A percentile compares a stretch with the other conserved stretches of the same genome.
Evolutionary conservation across 306 rosid species (phyloP).

Genomic region (Vigna angularis): DNA sequence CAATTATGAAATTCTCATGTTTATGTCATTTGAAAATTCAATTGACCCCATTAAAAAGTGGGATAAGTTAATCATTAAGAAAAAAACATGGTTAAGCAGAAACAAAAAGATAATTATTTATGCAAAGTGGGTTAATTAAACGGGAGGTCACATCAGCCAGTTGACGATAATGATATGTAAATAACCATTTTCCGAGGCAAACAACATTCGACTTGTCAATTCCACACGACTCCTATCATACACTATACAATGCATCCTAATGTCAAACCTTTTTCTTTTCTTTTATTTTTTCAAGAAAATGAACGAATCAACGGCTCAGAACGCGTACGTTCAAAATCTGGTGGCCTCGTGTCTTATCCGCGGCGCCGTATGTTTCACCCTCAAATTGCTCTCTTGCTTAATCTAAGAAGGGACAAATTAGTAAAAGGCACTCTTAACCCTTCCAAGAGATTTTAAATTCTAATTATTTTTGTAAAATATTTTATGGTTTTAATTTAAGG

Average conservation of each 20-base stretch:
- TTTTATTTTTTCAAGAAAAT: neutral
- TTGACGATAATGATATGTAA: neutral
- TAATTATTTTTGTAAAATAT: too few relatives aligned
- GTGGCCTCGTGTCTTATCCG: neutral
- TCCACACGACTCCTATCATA: neutral
- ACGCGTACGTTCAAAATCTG: neutral
- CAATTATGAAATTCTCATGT: too few relatives aligned
- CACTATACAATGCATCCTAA: neutral
- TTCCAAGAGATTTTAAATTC: too few relatives aligned
- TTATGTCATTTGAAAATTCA: too few relatives aligned
- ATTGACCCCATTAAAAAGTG: too few relatives aligned
- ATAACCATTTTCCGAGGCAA: conserved; percentile 34
- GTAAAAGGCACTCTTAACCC: too few relatives aligned
- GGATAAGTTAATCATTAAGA: too few relatives aligned
- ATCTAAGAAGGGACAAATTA: too few relatives aligned
- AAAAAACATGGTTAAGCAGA: too few relatives aligned
- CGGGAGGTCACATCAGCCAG: conserved; percentile 6
- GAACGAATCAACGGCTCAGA: conserved; percentile 25
- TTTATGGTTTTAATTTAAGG: too few relatives aligned
- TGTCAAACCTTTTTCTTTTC: neutral
- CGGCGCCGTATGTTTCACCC: conserved; percentile 28
- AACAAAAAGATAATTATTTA: too few relatives aligned
- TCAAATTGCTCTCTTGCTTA: neutral
- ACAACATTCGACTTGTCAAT: conserved; percentile 42
- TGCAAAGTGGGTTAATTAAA: too few relatives aligned